Base-by-base conservation (phyloP, 495 filamentous ascomycete species). In the Penicillium turbatum region DNA sequence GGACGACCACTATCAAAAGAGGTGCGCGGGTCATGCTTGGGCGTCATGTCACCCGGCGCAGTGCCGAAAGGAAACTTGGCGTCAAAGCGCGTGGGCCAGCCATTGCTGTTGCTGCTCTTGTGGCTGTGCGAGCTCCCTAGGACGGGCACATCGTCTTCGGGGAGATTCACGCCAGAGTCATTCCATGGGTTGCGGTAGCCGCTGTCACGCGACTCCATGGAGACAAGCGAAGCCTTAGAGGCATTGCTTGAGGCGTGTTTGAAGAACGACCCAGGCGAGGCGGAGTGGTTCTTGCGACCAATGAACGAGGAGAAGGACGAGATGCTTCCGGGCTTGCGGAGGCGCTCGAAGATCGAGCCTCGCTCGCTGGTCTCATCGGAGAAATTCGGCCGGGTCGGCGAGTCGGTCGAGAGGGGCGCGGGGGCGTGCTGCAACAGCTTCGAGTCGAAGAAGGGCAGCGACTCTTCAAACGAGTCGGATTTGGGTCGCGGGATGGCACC, bases 391-490 rank as follows among this genome's bases (percentile, higher is more conserved):
- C 84, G 82, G 13, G 89, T 95, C 2, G 90, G 90, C 27, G 91
- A 93, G 61, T 96, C 91, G 3, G 89, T 91, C 12, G 81, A 78
- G 19, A 92, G 76, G 1, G 86, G 85, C 29, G 84, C 82, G 27
- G 90, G 90, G 9, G 89, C 89, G 63, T 92, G 88, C 69, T 97
- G 95, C 31, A 99, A 79, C 30, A 99, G 74, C 72, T 97, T 97
- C 0, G 91, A 93, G 68, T 96, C 87, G 69, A 99, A 99, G 77
- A 89, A 97, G 24, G 89, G 92, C 29, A 96, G 80, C 36, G 90
- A 92, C 55, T 97, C 95, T 63, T 97, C 93, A 64, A 97, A 99
- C 1, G 93, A 96, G 71, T 99, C 93, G 5, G 93, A 97, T 76
- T 97, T 97, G 45, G 93, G 95, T 40, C 92, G 86, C 0, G 92